These are phyloP conservation scores for Dionaea muscipula DNA, from an alignment of 179 eudicot genomes.

Conservation along the genomic window DNA sequence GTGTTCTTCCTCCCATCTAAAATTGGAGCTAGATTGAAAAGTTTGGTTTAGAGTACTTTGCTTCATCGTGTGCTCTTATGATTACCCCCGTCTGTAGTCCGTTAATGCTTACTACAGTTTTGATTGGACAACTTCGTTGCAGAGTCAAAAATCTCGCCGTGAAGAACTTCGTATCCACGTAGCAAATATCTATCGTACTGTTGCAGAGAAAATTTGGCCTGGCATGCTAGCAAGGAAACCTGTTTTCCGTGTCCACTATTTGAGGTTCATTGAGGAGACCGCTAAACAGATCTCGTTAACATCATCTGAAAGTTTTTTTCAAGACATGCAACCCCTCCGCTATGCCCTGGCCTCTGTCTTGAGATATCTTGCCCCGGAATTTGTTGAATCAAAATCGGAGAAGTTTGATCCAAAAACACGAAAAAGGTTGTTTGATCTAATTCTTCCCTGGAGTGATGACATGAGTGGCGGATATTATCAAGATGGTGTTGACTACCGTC, in stretches of 20 bases:
- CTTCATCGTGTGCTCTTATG: background rate
- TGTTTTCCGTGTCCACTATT: conserved; percentile 81
- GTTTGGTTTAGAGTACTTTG: no score
- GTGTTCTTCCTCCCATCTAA: no score
- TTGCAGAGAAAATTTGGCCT: conserved; percentile 94
- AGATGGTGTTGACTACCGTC: conserved; percentile 87
- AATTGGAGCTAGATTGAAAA: no score
- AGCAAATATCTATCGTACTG: conserved; percentile 81
- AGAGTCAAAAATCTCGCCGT: conserved; percentile 92
- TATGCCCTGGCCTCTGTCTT: conserved; percentile 87
- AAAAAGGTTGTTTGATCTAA: conserved; percentile 87
- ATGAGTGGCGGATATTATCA: conserved; percentile 68
- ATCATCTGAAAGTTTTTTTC: conserved; percentile 63
- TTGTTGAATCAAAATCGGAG: conserved; percentile 91
- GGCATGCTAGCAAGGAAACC: conserved; percentile 86
- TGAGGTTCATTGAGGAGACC: conserved; percentile 91
- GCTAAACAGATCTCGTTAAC: conserved; percentile 56
- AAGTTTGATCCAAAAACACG: conserved; percentile 81
- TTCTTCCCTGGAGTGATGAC: conserved; percentile 91
- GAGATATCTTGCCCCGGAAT: conserved; percentile 91
- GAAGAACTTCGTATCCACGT: conserved; percentile 85
- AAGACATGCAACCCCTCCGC: conserved; percentile 88
- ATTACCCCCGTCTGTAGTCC: background rate
- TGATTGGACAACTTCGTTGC: conserved; percentile 16
- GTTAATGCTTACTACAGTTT: no score